These are phyloP conservation scores for Gossypium herbaceum DNA, from an alignment of 345 rosid genomes.

Conservation along the genomic window DNA sequence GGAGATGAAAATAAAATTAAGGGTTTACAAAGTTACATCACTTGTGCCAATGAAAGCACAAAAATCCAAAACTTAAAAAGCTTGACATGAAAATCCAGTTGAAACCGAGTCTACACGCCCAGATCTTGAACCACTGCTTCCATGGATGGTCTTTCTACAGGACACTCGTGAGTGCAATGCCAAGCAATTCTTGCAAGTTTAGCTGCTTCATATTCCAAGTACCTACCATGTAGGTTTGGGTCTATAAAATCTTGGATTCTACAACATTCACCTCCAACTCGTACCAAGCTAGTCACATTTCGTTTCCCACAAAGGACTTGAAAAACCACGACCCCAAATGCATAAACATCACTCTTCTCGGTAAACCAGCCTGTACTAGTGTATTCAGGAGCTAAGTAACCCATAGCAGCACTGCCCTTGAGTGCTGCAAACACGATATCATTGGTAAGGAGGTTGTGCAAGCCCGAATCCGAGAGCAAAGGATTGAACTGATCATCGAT, in stretches of 20 bases:
- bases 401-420: slow-evolving; percentile 88
- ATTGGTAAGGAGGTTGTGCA: slow-evolving; percentile 70
- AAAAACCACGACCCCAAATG: slow-evolving; percentile 67
- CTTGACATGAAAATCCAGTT: too few relatives aligned
- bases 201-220: slow-evolving; percentile 64
- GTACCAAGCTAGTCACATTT: slow-evolving; percentile 38
- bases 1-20: too few relatives aligned
- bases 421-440: slow-evolving; percentile 72
- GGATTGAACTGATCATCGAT: slow-evolving; percentile 63
- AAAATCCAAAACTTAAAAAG: too few relatives aligned
- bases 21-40: too few relatives aligned
- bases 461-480: slow-evolving; percentile 62
- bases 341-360: slow-evolving; percentile 79
- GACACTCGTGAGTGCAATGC: slow-evolving; percentile 72
- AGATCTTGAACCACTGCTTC: slow-evolving; percentile 68
- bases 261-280: slow-evolving; percentile 55
- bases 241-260: slow-evolving; percentile 61
- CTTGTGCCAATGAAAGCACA: too few relatives aligned
- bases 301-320: slow-evolving; percentile 75
- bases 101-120: background rate
- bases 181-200: slow-evolving; percentile 70
- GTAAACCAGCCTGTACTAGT: slow-evolving; percentile 78
- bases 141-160: slow-evolving; percentile 69
- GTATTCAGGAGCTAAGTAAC: slow-evolving; percentile 91
- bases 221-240: slow-evolving; percentile 55